Conservation (phyloP, 441 rosid genomes). For the Gossypium davidsonii region DNA sequence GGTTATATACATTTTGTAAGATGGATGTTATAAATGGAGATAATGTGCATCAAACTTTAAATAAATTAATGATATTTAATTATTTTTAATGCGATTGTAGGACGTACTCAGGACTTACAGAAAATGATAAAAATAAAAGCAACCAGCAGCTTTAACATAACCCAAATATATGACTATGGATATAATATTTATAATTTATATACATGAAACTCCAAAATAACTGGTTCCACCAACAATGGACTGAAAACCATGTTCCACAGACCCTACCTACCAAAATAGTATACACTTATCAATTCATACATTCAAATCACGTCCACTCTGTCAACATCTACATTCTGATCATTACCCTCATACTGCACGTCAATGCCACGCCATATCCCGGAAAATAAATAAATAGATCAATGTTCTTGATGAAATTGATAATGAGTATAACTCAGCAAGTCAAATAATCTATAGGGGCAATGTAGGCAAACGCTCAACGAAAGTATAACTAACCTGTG, state of each 20-base stretch:
- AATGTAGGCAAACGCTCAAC: background rate
- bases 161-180: background rate
- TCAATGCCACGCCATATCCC: slow-evolving; percentile 5
- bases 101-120: background rate
- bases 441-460: background rate
- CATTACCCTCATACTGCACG: slow-evolving; percentile 40
- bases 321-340: slow-evolving; percentile 34
- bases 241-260: background rate
- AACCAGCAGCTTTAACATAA: background rate
- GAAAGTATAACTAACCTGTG: slow-evolving; percentile 33
- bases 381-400: background rate
- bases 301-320: slow-evolving; percentile 29
- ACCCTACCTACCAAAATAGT: background rate
- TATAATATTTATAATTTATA: background rate
- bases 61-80: no score
- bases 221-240: background rate
- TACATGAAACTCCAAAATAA: background rate
- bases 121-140: background rate
- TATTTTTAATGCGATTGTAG: background rate
- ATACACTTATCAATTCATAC: background rate
- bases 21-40: no score
- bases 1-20: no score
- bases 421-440: background rate
- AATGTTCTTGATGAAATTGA: background rate
- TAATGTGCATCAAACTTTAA: no score